A percentile compares a stretch with the other conserved stretches of the same genome.
phyloP scores from a whole-genome alignment of 148 eudicot genomes.

The Vaccinium darrowii region DNA sequence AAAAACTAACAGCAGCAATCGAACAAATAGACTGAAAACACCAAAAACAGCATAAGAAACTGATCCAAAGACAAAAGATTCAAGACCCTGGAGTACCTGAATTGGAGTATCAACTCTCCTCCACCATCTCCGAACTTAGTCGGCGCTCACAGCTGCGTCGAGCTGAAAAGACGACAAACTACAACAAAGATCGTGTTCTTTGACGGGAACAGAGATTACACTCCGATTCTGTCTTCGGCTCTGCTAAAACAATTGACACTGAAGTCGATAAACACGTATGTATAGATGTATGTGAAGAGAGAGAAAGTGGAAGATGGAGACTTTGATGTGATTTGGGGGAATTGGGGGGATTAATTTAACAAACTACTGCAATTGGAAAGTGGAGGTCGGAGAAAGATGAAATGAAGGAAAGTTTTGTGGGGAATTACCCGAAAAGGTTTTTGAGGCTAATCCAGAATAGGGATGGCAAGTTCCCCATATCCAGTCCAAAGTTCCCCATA shows the following conservation, averaged over 20 bases:
- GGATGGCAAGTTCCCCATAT: too few relatives aligned
- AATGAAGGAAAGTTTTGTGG: not conserved
- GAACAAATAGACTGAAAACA: not conserved
- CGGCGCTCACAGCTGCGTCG: not conserved
- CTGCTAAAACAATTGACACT: not conserved
- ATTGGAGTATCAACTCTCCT: constrained; percentile 9
- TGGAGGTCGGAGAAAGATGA: not conserved
- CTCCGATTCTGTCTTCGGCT: not conserved
- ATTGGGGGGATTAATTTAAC: not conserved
- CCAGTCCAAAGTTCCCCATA: too few relatives aligned
- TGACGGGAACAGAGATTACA: not conserved
- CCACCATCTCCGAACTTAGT: constrained; percentile 5
- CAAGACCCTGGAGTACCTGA: constrained; percentile 10
- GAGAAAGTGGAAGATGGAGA: not conserved
- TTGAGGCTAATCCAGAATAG: not conserved
- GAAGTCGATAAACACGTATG: not conserved
- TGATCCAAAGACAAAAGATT: not conserved
- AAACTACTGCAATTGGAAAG: not conserved
- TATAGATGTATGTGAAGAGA: not conserved
- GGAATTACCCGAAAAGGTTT: not conserved
- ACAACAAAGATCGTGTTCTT: not conserved
- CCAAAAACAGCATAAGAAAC: not conserved
- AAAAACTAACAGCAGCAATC: not conserved
- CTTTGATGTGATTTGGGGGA: not conserved
- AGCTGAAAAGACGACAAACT: too few relatives aligned